Evolutionary conservation across 345 rosid genomes (phyloP).

Genomic region (Carallia brachiata): DNA sequence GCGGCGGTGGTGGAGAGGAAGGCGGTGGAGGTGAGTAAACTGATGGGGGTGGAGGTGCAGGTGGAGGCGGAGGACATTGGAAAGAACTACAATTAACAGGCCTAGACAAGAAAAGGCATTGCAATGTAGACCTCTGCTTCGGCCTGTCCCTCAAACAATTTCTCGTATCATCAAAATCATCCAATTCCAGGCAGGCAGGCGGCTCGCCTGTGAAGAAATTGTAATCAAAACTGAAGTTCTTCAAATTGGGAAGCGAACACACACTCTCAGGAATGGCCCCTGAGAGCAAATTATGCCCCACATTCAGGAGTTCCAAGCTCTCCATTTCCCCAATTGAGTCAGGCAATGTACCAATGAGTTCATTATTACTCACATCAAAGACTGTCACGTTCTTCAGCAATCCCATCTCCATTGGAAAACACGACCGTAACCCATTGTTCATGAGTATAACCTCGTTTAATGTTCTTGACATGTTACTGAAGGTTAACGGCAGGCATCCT

Average conservation of each 20-base stretch:
- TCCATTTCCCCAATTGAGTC: conserved; percentile 45
- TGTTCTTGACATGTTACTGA: conserved; percentile 65
- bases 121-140: conserved; percentile 53
- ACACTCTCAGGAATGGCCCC: conserved; percentile 53
- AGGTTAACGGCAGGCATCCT: conserved; percentile 69
- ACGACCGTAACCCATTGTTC: conserved; percentile 58
- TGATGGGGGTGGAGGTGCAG: conserved; percentile 17
- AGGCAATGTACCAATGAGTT: conserved; percentile 58
- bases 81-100: conserved; percentile 46
- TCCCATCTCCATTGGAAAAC: conserved; percentile 58
- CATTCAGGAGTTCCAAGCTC: conserved; percentile 52
- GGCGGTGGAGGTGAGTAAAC: not conserved
- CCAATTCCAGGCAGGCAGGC: conserved; percentile 36
- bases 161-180: conserved; percentile 34
- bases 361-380: conserved; percentile 62
- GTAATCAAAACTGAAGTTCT: conserved; percentile 50
- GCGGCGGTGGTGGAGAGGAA: conserved; percentile 23
- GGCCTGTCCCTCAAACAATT: conserved; percentile 52
- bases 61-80: conserved; percentile 32
- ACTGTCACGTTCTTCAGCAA: conserved; percentile 56
- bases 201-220: conserved; percentile 61
- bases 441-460: conserved; percentile 57
- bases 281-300: conserved; percentile 57
- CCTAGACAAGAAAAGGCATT: conserved; percentile 58
- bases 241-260: conserved; percentile 53